Base-by-base conservation (phyloP, 2,329 filamentous ascomycete species). In the Fusarium pseudocircinatum region DNA sequence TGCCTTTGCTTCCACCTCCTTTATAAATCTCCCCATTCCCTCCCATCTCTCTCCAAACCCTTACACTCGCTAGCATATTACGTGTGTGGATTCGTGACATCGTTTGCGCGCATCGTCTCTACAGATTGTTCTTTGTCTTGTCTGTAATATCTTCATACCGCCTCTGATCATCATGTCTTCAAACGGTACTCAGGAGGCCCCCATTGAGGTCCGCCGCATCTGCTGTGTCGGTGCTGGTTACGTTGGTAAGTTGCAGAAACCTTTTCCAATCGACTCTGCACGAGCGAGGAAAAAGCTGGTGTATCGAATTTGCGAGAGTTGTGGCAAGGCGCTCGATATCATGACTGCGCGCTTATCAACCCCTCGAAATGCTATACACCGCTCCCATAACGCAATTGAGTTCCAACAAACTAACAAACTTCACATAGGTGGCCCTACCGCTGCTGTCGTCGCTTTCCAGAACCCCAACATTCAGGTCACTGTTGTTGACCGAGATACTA, bases 151-250 rank as follows among this genome's bases (percentile, higher is more conserved):
- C 67, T 65, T 60, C 66, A 72, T 71, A 67, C 63, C 50, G 36
- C 56, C 47, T 71, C 44, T 63, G 59, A 63, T 70, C 72, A 70
- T 57, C 74, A 78, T 78, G 76, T 75, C 78, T 50, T 63, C 77
- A 72, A 82, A 82, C 74, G 80, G 78, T 73, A 65, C 63, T 37
- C 62, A 75, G 42, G 67, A 75, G 16, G 71, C 67, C 34, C 78
- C 76, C 53, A 79, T 82, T 74, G 75, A 78, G 56, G 81, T 92
- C 43, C 84, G 83, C 77, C 91, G 89, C 78, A 90, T 94, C 59
- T 94, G 92, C 82, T 94, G 91, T 79, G 90, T 94, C 70, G 92
- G 92, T 56, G 92, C 92, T 74, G 92, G 92, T 75, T 94, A 94
- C 80, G 91, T 94, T 72, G 92, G 91, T 93, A 85, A 77, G 90